A percentile compares a stretch with the other conserved stretches of the same genome.
Conservation (phyloP, 257 asterid species). For the Nicotiana otophora region DNA sequence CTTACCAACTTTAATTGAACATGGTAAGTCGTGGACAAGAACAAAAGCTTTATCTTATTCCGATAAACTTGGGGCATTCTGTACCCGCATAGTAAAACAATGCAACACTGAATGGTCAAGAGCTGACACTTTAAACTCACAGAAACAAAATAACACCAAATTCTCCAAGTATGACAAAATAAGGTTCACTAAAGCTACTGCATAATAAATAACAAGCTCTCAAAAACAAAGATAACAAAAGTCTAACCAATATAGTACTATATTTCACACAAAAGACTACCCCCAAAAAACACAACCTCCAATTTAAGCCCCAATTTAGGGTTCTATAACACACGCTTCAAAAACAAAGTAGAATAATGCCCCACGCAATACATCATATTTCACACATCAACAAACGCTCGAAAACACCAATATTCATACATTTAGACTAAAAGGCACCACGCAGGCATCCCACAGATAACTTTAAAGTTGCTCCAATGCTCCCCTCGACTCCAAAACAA, state of each 20-base stretch:
- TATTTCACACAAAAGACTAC: not conserved
- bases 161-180: not conserved
- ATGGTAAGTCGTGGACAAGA: not conserved
- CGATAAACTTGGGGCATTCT: not conserved
- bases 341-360: not conserved
- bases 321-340: not conserved
- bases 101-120: not conserved
- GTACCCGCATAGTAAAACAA: not conserved
- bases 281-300: conserved; percentile 1
- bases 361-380: not conserved
- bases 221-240: not conserved
- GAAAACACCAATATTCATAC: not conserved
- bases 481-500: too few species aligned
- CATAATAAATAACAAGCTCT: not conserved
- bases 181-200: not conserved
- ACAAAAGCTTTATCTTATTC: not conserved
- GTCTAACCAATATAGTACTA: not conserved
- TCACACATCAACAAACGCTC: not conserved
- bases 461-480: too few species aligned
- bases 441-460: too few species aligned
- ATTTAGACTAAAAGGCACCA: not conserved
- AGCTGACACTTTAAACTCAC: not conserved
- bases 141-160: not conserved
- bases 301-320: not conserved
- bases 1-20: not conserved